Percentiles rank a stretch among this genome's conserved stretches.
phyloP scores from a whole-genome alignment of 352 stramenopile genomes.

The Phytopythium delawarense region DNA sequence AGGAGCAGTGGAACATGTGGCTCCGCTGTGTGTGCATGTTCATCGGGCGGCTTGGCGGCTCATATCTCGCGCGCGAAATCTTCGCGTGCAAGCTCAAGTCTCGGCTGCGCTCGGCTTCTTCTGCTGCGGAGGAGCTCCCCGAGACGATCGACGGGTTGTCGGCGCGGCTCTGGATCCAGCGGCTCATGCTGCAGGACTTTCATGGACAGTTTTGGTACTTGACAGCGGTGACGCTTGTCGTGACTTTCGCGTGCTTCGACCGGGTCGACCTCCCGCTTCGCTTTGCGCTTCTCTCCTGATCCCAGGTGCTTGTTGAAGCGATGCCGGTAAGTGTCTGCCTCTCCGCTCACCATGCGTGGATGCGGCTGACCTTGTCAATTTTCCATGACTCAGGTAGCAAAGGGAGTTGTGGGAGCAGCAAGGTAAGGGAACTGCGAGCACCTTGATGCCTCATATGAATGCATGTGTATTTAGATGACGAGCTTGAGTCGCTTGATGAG shows the following conservation, averaged over 20 bases:
- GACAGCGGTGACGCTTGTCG: constrained; percentile 76
- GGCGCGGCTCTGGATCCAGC: constrained; percentile 74
- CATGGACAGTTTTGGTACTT: constrained; percentile 86
- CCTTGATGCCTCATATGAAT: neutral
- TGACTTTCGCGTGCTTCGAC: constrained; percentile 85
- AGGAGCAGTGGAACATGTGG: constrained; percentile 77
- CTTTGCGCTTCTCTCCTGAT: constrained; percentile 61
- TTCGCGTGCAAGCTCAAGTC: constrained; percentile 80
- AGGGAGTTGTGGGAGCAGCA: neutral
- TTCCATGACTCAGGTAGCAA: neutral
- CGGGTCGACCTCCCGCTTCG: constrained; percentile 62
- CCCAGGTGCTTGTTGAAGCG: neutral
- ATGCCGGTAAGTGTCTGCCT: neutral
- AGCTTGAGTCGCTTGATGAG: neutral
- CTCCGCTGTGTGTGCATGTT: constrained; percentile 87
- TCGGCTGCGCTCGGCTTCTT: constrained; percentile 31
- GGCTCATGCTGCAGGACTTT: constrained; percentile 85
- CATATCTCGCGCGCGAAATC: constrained; percentile 79
- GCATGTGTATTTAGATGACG: constrained; percentile 1
- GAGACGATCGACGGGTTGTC: constrained; percentile 58
- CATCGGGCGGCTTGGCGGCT: constrained; percentile 56
- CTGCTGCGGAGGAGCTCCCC: constrained; percentile 1
- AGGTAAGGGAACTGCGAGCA: neutral
- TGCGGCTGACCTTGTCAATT: neutral
- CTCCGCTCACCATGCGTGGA: neutral